Evolutionary conservation across 352 stramenopile genomes (phyloP).

Genomic region (Globisporangium orthogonon): DNA sequence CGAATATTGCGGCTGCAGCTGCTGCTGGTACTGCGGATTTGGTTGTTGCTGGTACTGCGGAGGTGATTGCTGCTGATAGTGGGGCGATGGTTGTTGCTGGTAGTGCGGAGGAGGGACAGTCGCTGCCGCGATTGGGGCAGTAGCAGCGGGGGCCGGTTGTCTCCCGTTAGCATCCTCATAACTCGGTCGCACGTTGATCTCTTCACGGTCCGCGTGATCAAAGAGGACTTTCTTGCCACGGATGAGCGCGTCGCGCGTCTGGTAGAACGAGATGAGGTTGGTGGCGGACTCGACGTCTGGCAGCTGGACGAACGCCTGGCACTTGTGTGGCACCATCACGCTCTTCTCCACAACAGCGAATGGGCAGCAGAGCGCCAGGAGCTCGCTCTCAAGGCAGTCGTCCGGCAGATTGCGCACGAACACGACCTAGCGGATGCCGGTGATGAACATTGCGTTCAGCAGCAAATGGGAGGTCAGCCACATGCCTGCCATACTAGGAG

Average conservation of each 20-base stretch:
- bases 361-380: conserved; percentile 73
- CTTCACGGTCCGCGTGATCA: conserved; percentile 60
- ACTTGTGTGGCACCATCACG: conserved; percentile 66
- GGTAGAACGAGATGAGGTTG: conserved; percentile 78
- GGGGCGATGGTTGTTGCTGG: not conserved
- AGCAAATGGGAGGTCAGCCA: not conserved
- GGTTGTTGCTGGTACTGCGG: conserved; percentile 8
- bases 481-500: not conserved
- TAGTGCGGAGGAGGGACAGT: not conserved
- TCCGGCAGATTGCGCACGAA: conserved; percentile 68
- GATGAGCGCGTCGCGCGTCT: conserved; percentile 65
- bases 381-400: conserved; percentile 78
- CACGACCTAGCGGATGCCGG: conserved; percentile 37
- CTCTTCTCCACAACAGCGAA: conserved; percentile 81
- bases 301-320: conserved; percentile 77
- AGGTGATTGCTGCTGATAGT: conserved; percentile 5
- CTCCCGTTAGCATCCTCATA: conserved; percentile 6
- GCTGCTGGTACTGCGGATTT: conserved; percentile 14
- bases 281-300: conserved; percentile 51
- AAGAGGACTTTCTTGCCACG: conserved; percentile 79
- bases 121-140: not conserved
- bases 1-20: conserved; percentile 2
- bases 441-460: not conserved
- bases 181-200: conserved; percentile 37
- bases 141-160: not conserved